phyloP scores from a whole-genome alignment of 176 grass and related monocot species.

The Urochloa ruziziensis region DNA sequence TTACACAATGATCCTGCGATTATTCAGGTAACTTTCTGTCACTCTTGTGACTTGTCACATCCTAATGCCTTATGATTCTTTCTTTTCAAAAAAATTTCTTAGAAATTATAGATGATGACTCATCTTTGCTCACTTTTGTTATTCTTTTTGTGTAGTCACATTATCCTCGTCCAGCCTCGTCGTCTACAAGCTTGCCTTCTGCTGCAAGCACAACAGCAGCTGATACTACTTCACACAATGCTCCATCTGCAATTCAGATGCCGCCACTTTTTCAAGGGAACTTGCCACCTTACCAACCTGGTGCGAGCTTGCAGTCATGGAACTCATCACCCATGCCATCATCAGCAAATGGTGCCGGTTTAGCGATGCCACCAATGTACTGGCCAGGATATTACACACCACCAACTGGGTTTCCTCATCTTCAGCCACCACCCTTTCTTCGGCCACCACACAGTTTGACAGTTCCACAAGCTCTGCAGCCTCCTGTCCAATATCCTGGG shows the following conservation, averaged over 20 bases:
- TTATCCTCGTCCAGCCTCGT: conserved; percentile 55
- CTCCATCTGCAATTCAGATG: conserved; percentile 55
- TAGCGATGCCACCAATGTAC: conserved; percentile 73
- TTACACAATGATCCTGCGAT: conserved; percentile 86
- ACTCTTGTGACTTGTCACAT: conserved; percentile 3
- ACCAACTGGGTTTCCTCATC: conserved; percentile 58
- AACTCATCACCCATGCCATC: conserved; percentile 50
- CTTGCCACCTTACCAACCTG: conserved; percentile 77
- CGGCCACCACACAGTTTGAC: conserved; percentile 52
- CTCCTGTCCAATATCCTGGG: conserved; percentile 56
- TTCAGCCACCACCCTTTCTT: conserved; percentile 57
- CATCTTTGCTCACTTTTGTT: conserved; percentile 26
- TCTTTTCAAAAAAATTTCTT: conserved; percentile 17
- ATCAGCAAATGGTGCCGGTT: conserved; percentile 52
- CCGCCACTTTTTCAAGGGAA: conserved; percentile 56
- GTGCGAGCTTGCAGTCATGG: conserved; percentile 57
- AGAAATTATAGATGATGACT: neutral
- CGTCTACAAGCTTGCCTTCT: conserved; percentile 47
- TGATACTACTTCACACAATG: conserved; percentile 49
- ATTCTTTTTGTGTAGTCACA: conserved; percentile 58
- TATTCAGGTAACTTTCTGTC: conserved; percentile 56
- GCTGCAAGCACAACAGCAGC: conserved; percentile 48
- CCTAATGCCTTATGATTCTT: neutral
- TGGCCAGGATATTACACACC: conserved; percentile 74
- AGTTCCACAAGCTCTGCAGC: conserved; percentile 52